Evolutionary conservation across 306 rosid species (phyloP).

Genomic region (Lathyrus aphaca): DNA sequence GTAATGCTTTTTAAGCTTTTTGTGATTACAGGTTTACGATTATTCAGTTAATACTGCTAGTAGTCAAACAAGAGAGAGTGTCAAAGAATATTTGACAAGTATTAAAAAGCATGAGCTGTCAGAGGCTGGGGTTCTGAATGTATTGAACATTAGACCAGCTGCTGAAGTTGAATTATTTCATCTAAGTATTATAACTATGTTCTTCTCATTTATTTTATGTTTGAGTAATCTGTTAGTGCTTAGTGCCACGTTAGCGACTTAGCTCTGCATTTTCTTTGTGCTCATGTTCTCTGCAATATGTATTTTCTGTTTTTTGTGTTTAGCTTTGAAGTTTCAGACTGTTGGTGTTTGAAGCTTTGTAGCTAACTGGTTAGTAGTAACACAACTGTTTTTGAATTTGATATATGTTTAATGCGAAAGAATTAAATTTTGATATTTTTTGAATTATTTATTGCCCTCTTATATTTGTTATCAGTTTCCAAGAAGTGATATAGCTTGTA

Average conservation of each 20-base stretch:
- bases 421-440: too few relatives aligned
- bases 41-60: slow-evolving; percentile 48
- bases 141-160: slow-evolving; percentile 65
- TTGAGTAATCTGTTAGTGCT: neutral
- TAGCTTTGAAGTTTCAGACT: slow-evolving; percentile 8
- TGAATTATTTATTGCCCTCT: too few relatives aligned
- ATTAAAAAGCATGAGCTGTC: slow-evolving; percentile 61
- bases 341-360: slow-evolving; percentile 3
- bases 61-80: slow-evolving; percentile 57
- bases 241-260: neutral
- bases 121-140: slow-evolving; percentile 75
- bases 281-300: neutral
- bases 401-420: too few relatives aligned
- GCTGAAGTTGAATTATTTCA: slow-evolving; percentile 52
- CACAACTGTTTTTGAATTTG: neutral
- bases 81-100: slow-evolving; percentile 54
- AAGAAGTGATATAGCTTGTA: slow-evolving; percentile 14
- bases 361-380: neutral
- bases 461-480: too few relatives aligned
- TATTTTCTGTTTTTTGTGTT: neutral
- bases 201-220: neutral
- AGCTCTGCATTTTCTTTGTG: neutral
- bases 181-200: slow-evolving; percentile 40
- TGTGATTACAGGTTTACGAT: too few relatives aligned
- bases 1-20: neutral